phyloP scores from a whole-genome alignment of 1,284 basidiomycete genomes.

The Irpex lacteus region DNA sequence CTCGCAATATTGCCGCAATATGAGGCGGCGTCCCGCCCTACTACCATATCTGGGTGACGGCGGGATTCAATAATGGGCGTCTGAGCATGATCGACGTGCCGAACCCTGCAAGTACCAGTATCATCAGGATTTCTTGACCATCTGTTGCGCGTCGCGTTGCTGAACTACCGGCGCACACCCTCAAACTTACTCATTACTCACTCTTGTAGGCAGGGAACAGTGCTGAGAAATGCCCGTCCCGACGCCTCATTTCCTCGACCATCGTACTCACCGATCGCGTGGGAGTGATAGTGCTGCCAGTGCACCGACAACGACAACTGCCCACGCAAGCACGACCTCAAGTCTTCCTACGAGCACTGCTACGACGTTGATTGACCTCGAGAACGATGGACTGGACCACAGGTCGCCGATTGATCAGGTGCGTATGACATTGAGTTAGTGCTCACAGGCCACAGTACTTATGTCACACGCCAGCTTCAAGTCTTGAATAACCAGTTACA shows the following conservation, averaged over 20 bases:
- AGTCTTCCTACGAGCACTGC: slow-evolving; percentile 18
- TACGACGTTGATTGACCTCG: slow-evolving; percentile 24
- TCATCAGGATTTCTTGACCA: not conserved
- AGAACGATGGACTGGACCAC: slow-evolving; percentile 6
- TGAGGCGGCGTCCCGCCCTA: not conserved
- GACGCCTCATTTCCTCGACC: slow-evolving; percentile 7
- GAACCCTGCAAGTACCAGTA: not conserved
- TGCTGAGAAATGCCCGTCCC: slow-evolving; percentile 5
- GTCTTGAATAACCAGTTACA: slow-evolving; percentile 65
- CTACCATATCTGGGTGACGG: not conserved
- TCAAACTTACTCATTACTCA: not conserved
- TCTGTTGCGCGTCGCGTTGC: not conserved
- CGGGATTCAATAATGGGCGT: not conserved
- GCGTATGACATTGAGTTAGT: not conserved
- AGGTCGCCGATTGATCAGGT: slow-evolving; percentile 10
- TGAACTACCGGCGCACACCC: not conserved
- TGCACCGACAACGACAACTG: slow-evolving; percentile 6
- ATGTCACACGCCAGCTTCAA: slow-evolving; percentile 47
- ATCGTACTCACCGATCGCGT: slow-evolving; percentile 13
- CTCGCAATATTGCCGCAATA: not conserved
- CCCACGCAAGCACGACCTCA: slow-evolving; percentile 4
- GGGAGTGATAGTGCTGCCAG: slow-evolving; percentile 12
- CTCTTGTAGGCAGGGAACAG: not conserved
- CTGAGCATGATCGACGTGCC: not conserved
- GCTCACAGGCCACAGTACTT: not conserved